Evolutionary conservation across 2,329 filamentous ascomycete species (phyloP).

Genomic region (Rugonectria rugulosa): DNA sequence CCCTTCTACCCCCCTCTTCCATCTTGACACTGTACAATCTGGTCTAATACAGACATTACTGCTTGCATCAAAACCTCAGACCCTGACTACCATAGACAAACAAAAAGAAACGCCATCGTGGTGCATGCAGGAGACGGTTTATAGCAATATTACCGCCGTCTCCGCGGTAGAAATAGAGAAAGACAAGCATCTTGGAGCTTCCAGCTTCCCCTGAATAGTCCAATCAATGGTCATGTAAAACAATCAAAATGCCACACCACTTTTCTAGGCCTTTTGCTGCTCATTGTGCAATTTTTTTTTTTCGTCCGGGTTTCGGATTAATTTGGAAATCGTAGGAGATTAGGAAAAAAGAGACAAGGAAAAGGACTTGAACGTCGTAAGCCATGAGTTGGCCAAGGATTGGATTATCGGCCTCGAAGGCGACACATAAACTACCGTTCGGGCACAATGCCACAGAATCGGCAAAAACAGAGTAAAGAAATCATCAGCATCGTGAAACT

Average conservation of each 20-base stretch:
- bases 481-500: constrained; percentile 42
- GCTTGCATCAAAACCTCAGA: constrained; percentile 14
- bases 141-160: constrained; percentile 10
- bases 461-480: constrained; percentile 28
- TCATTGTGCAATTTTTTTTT: constrained; percentile 5
- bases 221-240: constrained; percentile 24
- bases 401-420: constrained; percentile 35
- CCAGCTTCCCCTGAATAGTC: constrained; percentile 27
- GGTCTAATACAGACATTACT: constrained; percentile 19
- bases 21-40: constrained; percentile 28
- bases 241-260: constrained; percentile 20
- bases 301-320: constrained; percentile 24
- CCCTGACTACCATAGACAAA: constrained; percentile 25
- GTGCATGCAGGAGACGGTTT: constrained; percentile 15
- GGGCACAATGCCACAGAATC: constrained; percentile 25
- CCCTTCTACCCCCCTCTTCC: constrained; percentile 10
- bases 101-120: constrained; percentile 17
- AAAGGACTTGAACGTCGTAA: constrained; percentile 32
- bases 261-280: constrained; percentile 27
- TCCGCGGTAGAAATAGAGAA: constrained; percentile 22
- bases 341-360: constrained; percentile 19
- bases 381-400: constrained; percentile 27
- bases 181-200: constrained; percentile 33
- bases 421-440: constrained; percentile 25
- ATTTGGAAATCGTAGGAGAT: constrained; percentile 24